Percentiles rank a stretch among this genome's conserved stretches.
Evolutionary conservation across 306 rosid genomes (phyloP).

Genomic region (Pyrus communis): DNA sequence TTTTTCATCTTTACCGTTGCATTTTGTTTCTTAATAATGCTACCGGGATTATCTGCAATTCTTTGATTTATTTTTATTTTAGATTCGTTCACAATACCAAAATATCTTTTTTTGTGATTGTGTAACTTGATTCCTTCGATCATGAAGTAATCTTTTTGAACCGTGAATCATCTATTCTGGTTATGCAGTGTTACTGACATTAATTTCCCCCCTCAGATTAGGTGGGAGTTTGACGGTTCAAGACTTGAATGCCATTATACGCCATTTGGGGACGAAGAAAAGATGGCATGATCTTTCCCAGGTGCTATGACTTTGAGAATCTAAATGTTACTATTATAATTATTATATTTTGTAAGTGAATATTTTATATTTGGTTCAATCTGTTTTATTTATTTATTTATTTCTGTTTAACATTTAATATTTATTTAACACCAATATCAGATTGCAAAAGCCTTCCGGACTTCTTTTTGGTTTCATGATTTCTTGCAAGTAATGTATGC

Average conservation of each 20-base stretch:
- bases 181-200: neutral
- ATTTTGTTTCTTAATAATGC: neutral
- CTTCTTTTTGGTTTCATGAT: too few relatives aligned
- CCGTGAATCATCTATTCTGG: neutral
- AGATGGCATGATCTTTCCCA: slow-evolving; percentile 52
- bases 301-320: slow-evolving; percentile 30
- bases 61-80: neutral
- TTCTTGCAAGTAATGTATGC: neutral
- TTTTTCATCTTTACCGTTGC: neutral
- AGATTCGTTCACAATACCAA: neutral
- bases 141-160: neutral
- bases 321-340: neutral
- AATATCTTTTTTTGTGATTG: neutral
- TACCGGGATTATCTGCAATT: neutral
- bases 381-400: neutral
- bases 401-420: neutral
- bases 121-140: neutral
- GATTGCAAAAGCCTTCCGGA: too few relatives aligned
- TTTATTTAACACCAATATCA: neutral
- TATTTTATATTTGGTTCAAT: neutral
- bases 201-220: slow-evolving; percentile 29
- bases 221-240: slow-evolving; percentile 54
- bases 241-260: slow-evolving; percentile 65
- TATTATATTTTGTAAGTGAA: neutral
- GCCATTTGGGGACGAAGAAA: slow-evolving; percentile 47